Conservation (phyloP, 176 grass and related monocot genomes). For the Aegilops umbellulata region DNA sequence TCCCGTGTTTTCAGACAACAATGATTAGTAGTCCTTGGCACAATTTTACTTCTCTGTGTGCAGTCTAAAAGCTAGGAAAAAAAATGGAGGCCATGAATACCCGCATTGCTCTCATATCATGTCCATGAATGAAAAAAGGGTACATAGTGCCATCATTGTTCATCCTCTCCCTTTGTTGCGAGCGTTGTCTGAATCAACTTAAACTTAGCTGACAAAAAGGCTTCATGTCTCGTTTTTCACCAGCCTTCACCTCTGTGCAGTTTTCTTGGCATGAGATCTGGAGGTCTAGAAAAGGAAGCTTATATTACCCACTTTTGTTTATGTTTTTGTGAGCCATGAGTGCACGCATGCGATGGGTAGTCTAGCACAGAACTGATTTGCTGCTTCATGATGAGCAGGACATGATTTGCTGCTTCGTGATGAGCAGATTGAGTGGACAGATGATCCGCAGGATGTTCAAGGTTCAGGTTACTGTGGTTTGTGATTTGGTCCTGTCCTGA, state of each 20-base stretch:
- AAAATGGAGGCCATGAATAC: conserved; percentile 30
- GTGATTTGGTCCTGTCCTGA: not conserved
- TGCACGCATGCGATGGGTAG: not conserved
- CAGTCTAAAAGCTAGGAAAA: conserved; percentile 24
- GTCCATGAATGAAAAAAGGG: conserved; percentile 43
- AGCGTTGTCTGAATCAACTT: conserved; percentile 45
- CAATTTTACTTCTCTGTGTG: conserved; percentile 14
- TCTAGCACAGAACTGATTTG: too few relatives aligned
- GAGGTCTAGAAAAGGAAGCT: not conserved
- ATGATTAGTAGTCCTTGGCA: conserved; percentile 20
- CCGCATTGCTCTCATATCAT: conserved; percentile 38
- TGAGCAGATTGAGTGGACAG: conserved; percentile 34
- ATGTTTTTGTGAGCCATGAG: not conserved
- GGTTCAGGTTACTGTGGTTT: not conserved
- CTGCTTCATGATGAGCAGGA: too few relatives aligned
- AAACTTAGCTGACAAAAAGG: conserved; percentile 40
- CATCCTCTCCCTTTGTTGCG: conserved; percentile 11
- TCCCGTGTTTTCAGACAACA: conserved; percentile 21
- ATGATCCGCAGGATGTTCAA: conserved; percentile 14
- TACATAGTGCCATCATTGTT: conserved; percentile 37
- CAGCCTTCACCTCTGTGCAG: conserved; percentile 23
- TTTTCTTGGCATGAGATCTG: conserved; percentile 31
- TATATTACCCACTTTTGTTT: not conserved
- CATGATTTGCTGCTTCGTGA: conserved; percentile 27
- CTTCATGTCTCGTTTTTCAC: conserved; percentile 46